Base-by-base conservation (phyloP, 257 asterid species). In the Salvia rosmarinus region DNA sequence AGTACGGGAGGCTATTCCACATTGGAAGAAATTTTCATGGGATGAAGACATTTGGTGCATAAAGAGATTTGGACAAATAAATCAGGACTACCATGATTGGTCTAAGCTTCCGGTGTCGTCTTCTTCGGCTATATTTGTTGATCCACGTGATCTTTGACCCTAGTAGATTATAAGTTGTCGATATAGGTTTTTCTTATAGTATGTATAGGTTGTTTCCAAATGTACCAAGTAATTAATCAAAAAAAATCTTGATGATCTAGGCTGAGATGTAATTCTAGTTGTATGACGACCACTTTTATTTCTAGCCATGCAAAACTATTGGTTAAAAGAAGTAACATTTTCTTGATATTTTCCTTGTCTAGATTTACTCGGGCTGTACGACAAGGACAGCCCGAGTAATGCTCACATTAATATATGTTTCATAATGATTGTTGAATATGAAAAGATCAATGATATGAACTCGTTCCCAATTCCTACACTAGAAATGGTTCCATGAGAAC, bases 21-120 rank as follows among this genome's bases (percentile, higher is more conserved):
- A 85, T 59, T 91, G 97, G 95, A 86, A 80, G 80, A 86, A 75
- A 61, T 87, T 89, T 49, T 91, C 97, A 2, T 89, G 96, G 96
- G 95, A 86, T 66, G 96, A 87, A 60, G 92, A 91, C 70, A 57
- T 91, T 10, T 91, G 96, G 97, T 91, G 97, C 85, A 85, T 89
- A 3, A 91, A 91, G 84, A 81, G 73, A 55, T 82, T 89, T 16
- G 78, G 73, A 13, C 60, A 50, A 34, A 67, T 37, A 16, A 16
- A 75, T 16, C 71, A 78, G 5, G 40, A 63, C 32, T 25, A n/a
- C 13, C 80, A 81, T 60, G 82, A 82, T 21, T 91, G 95, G 96
- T 82, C 86, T 28, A n/a, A n/a, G 35, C 57, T 4, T 51, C 32
- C n/a, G n/a, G n/a, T n/a, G 4, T 70, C 19, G 19, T 67, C 86